Conservation (phyloP, 495 filamentous ascomycete genomes). For the Parachaetomium inaequale region DNA sequence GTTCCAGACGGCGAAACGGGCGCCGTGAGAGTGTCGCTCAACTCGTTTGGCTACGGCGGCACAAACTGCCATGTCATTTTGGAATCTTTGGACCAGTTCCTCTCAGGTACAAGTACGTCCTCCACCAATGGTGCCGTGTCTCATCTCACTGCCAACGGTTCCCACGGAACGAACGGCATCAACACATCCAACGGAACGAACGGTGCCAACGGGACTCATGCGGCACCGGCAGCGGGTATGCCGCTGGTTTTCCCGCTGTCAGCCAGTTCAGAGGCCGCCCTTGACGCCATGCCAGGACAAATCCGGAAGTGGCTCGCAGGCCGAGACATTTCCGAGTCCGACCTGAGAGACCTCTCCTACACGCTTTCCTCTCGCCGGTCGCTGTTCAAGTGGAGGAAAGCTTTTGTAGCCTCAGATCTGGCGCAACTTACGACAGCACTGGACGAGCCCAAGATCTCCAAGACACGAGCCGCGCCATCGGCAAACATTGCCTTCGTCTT, state of each 20-base stretch:
- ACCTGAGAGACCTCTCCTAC: background rate
- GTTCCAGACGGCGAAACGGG: slow-evolving; percentile 6
- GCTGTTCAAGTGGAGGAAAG: background rate
- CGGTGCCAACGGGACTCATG: background rate
- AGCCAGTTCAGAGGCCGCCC: background rate
- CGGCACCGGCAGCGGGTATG: background rate
- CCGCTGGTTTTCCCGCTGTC: background rate
- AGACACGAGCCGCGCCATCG: slow-evolving; percentile 19
- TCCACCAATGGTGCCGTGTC: background rate
- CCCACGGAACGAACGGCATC: background rate
- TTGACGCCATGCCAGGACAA: background rate
- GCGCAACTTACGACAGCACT: slow-evolving; percentile 25
- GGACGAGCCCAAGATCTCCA: background rate
- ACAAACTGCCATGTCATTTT: slow-evolving; percentile 41
- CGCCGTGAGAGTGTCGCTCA: slow-evolving; percentile 26
- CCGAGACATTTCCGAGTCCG: background rate
- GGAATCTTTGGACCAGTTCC: slow-evolving; percentile 29
- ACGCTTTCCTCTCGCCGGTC: background rate
- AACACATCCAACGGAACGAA: background rate
- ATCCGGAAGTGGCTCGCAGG: background rate
- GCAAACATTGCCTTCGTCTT: slow-evolving; percentile 35
- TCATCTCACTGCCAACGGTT: background rate
- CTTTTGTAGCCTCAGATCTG: background rate
- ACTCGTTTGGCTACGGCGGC: slow-evolving; percentile 45
- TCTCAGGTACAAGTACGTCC: slow-evolving; percentile 11